phyloP scores from a whole-genome alignment of 2,329 filamentous ascomycete genomes.

The Verticillium klebahnii region DNA sequence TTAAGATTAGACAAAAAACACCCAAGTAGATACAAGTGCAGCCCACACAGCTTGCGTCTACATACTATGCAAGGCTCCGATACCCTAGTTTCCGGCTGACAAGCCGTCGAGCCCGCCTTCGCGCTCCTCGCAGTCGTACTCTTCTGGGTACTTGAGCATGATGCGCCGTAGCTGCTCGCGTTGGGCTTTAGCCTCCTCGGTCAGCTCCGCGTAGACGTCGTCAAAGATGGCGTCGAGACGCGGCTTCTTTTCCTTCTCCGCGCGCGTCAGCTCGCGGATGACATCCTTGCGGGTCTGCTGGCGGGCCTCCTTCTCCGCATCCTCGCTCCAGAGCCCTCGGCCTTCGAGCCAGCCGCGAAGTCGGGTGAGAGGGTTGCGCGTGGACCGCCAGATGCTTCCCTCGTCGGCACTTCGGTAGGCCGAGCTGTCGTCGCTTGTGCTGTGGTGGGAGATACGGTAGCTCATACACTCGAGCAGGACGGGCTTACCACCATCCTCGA shows the following conservation, averaged over 20 bases:
- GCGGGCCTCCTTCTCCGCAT: conserved; percentile 69
- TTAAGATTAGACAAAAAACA: too few relatives aligned
- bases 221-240: conserved; percentile 70
- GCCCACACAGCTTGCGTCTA: too few relatives aligned
- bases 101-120: too few relatives aligned
- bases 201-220: conserved; percentile 85
- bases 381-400: conserved; percentile 90
- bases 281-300: conserved; percentile 67
- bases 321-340: conserved; percentile 78
- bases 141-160: too few relatives aligned
- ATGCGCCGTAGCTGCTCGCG: too few relatives aligned
- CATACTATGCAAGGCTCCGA: too few relatives aligned
- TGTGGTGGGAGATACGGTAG: conserved; percentile 97
- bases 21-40: too few relatives aligned
- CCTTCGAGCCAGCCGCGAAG: conserved; percentile 88
- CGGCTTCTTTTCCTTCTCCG: conserved; percentile 77
- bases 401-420: conserved; percentile 91
- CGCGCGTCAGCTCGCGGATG: conserved; percentile 77
- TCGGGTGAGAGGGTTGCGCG: conserved; percentile 83
- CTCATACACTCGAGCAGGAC: conserved; percentile 94
- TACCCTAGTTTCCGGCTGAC: too few relatives aligned
- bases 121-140: too few relatives aligned
- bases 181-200: too few relatives aligned
- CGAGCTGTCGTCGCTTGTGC: conserved; percentile 93
- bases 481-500: conserved; percentile 74